Evolutionary conservation across 2,329 filamentous ascomycete species (phyloP), one percentile per base, ranked within the genome.

Genomic region (Trichoderma brevicompactum): DNA sequence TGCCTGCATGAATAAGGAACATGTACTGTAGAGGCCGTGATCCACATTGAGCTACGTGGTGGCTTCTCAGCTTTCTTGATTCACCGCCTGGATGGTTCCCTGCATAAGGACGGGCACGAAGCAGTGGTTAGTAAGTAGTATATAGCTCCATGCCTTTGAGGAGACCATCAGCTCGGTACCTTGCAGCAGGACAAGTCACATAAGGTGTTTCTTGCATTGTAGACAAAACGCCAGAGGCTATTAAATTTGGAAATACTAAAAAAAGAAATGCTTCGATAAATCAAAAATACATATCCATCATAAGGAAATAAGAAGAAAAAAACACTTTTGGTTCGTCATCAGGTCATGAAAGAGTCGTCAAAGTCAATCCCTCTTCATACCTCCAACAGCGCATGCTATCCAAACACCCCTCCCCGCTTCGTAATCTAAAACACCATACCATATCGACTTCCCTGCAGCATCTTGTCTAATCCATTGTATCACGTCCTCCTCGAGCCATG

Each of bases 21-120:
- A 9, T 2, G 41, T 44, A 17, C 32, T 40, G 41, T 40, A 55
- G 10, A 38, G 10, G 36, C 52, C 40, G 28, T 53, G 54, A 60
- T 65, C 63, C 61, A 64, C 61, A 49, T 12, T 48, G 12, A 38
- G 41, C 63, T 65, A 60, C 55, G 63, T 60, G 63, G 54, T 53
- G 63, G 48, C 64, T 53, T 61, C 64, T 50, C 55, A 55, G 56
- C 55, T 41, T 28, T 23, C 12, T 40, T 49, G 52, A 53, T 49
- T 61, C 55, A 65, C 64, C 55, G 49, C 64, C 55, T 54, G 17
- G 34, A 19, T 38, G 53, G 34, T 38, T 49, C 44, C 44, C 41
- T 43, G 41, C 46, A 58, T 44, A 36, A 61, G 41, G 38, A 43
- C 40, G 13, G 7, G 28, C 12, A 50, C 28, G 17, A 28, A 34